Percentiles rank a stretch among this genome's conserved stretches.
phyloP scores from a whole-genome alignment of 257 asterid genomes.

The Solanum pimpinellifolium region DNA sequence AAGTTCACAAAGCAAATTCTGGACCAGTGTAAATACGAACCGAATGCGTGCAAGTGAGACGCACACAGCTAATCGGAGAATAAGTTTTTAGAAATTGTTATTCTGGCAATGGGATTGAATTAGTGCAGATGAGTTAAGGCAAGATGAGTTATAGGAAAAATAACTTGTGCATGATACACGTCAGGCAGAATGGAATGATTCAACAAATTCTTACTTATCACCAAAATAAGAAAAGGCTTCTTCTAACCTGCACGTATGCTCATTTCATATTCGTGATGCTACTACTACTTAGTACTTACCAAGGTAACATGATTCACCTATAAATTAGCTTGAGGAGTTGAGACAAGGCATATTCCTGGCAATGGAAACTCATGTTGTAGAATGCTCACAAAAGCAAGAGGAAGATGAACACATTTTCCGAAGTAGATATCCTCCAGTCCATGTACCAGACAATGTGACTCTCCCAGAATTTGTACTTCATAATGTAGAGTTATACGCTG shows the following conservation, averaged over 20 bases:
- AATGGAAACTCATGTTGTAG: slow-evolving; percentile 35
- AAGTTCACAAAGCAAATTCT: not conserved
- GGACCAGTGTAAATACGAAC: not conserved
- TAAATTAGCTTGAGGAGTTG: not conserved
- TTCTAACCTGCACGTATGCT: not conserved
- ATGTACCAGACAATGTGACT: slow-evolving; percentile 56
- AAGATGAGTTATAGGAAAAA: not conserved
- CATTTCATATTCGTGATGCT: not conserved
- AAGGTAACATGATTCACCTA: not conserved
- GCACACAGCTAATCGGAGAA: not conserved
- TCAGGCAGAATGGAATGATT: slow-evolving; percentile 9
- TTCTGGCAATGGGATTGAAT: not conserved
- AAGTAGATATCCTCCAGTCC: slow-evolving; percentile 55
- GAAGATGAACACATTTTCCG: slow-evolving; percentile 49
- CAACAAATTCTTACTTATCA: slow-evolving; percentile 17
- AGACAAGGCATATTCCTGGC: not conserved
- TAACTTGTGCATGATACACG: not conserved
- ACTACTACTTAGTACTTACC: not conserved
- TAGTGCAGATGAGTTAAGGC: not conserved
- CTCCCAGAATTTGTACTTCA: slow-evolving; percentile 81
- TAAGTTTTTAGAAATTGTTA: not conserved
- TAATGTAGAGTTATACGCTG: slow-evolving; percentile 32
- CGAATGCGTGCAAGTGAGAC: not conserved
- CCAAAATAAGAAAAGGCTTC: not conserved
- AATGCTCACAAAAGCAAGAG: slow-evolving; percentile 8